Evolutionary conservation across 441 rosid species (phyloP).

Genomic region (Gossypium davidsonii): DNA sequence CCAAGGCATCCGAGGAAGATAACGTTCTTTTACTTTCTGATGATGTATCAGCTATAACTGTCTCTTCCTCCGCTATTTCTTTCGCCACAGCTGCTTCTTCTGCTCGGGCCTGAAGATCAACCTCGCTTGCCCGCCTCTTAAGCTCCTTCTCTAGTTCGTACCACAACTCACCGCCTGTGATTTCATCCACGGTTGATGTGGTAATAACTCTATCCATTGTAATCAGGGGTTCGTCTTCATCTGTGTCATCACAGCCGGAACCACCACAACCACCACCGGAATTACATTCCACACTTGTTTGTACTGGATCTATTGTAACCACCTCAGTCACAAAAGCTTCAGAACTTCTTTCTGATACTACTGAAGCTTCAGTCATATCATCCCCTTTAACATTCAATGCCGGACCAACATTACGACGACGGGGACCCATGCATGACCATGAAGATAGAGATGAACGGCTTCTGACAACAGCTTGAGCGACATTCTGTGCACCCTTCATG

Average conservation of each 20-base stretch:
- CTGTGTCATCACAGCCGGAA: slow-evolving; percentile 49
- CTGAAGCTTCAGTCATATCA: slow-evolving; percentile 45
- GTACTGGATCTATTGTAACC: slow-evolving; percentile 22
- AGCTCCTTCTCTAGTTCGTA: slow-evolving; percentile 81
- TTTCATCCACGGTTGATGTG: slow-evolving; percentile 41
- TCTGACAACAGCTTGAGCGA: slow-evolving; percentile 81
- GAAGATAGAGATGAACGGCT: slow-evolving; percentile 73
- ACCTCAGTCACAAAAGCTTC: slow-evolving; percentile 34
- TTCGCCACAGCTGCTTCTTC: slow-evolving; percentile 77
- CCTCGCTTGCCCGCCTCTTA: slow-evolving; percentile 51
- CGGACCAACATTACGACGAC: slow-evolving; percentile 51
- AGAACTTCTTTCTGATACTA: slow-evolving; percentile 36
- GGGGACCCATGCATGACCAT: slow-evolving; percentile 92
- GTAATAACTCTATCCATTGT: slow-evolving; percentile 28
- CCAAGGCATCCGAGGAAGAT: slow-evolving; percentile 39
- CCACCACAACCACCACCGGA: slow-evolving; percentile 43
- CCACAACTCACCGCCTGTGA: slow-evolving; percentile 78
- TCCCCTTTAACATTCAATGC: slow-evolving; percentile 33
- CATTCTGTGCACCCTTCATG: slow-evolving; percentile 83
- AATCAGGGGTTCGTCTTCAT: slow-evolving; percentile 60
- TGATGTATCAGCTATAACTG: slow-evolving; percentile 32
- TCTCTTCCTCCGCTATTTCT: slow-evolving; percentile 75
- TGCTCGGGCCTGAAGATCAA: slow-evolving; percentile 44
- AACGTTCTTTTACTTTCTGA: slow-evolving; percentile 33
- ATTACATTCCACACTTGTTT: slow-evolving; percentile 30